Percentiles rank a stretch among this genome's conserved stretches.
These are phyloP conservation scores for Xylariaceae sp. DNA, from an alignment of 2,329 filamentous ascomycete genomes.

Conservation along the genomic window DNA sequence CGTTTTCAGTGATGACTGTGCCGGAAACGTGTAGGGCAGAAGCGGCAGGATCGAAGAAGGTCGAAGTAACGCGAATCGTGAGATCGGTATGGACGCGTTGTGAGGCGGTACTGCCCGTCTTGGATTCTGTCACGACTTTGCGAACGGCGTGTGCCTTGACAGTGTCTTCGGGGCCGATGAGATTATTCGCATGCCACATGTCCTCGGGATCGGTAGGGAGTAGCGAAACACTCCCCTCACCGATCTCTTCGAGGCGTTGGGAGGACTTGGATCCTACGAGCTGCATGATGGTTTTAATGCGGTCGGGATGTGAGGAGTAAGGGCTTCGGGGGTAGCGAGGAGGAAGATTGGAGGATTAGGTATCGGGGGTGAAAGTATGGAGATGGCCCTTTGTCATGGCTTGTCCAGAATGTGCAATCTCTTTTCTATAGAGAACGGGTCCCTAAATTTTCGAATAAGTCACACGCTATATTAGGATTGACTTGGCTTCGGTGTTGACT, in stretches of 20 bases:
- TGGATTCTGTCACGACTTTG: slow-evolving; percentile 46
- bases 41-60: slow-evolving; percentile 53
- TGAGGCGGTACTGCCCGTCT: slow-evolving; percentile 41
- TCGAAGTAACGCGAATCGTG: slow-evolving; percentile 52
- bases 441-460: too few relatives aligned
- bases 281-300: too few relatives aligned
- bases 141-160: slow-evolving; percentile 52
- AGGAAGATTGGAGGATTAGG: too few relatives aligned
- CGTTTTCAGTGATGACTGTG: slow-evolving; percentile 48
- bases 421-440: too few relatives aligned
- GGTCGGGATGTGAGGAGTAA: too few relatives aligned
- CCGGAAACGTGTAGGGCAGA: slow-evolving; percentile 55
- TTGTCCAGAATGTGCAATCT: too few relatives aligned
- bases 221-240: slow-evolving; percentile 35
- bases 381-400: too few relatives aligned
- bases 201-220: slow-evolving; percentile 39
- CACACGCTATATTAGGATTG: too few relatives aligned
- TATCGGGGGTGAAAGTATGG: too few relatives aligned
- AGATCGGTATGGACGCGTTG: slow-evolving; percentile 54
- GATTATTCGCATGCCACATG: slow-evolving; percentile 58
- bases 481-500: too few relatives aligned
- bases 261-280: slow-evolving; percentile 34
- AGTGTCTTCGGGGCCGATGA: slow-evolving; percentile 50
- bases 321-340: too few relatives aligned
- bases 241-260: slow-evolving; percentile 32